Evolutionary conservation across 495 filamentous ascomycete genomes (phyloP), one percentile per base, ranked within the genome.

Genomic region (Hyaloscypha variabilis): DNA sequence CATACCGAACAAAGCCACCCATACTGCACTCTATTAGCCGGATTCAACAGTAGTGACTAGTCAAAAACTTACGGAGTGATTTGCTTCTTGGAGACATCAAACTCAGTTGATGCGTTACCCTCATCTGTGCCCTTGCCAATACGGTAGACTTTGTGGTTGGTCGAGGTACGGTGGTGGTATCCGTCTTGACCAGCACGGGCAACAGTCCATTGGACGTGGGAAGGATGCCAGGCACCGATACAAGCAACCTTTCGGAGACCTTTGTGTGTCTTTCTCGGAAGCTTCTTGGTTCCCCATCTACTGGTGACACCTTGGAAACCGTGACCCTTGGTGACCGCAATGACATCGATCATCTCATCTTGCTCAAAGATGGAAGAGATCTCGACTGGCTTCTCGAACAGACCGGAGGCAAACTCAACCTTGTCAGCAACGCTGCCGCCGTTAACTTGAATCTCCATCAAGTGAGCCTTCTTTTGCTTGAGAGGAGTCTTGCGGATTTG

Each of bases 401-500:
- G 87, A 75, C 87, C 91, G 77, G 91, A 87, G 75, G 89, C 92
- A 81, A 96, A 98, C 67, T 93, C 90, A 75, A 99, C 93, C 91
- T 99, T 99, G 79, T 97, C 91, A 70, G 90, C 83, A 67, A 97
- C 74, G 82, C 89, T 90, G 75, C 96, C 96, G 78, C 96, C 96
- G 85, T 99, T 99, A 85, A 99, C 85, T 84, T 99, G 96, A 82
- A 99, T 94, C 87, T 99, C 96, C 96, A 99, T 99, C 72, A 99
- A 88, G 84, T 99, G 96, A 74, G 96, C 94, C 90, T 98, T 99
- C 94, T 99, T 99, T 87, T 98, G 96, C 90, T 97, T 98, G 79
- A 99, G 89, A 60, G 96, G 94, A 61, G 95, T 98, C 89, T 94
- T 91, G 90, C 92, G 90, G 87, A 98, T 94, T 84, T 99, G 96